phyloP scores from a whole-genome alignment of 495 filamentous ascomycete species.

The Penicillium coprophilum region DNA sequence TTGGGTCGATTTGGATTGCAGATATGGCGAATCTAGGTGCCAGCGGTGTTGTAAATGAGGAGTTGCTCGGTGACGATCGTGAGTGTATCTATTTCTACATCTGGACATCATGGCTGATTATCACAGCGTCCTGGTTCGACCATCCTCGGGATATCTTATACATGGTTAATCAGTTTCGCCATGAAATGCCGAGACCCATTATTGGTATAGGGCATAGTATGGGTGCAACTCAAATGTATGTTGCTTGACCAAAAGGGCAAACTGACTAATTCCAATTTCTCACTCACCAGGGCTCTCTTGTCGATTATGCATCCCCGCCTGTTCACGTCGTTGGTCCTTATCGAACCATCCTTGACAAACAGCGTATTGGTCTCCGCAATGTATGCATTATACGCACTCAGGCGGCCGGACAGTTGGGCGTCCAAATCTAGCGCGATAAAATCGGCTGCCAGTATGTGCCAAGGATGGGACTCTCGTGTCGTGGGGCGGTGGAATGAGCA shows the following conservation, averaged over 20 bases:
- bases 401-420: conserved; percentile 59
- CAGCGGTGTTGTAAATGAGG: conserved; percentile 66
- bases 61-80: conserved; percentile 64
- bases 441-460: too few species aligned
- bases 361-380: too few species aligned
- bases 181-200: conserved; percentile 69
- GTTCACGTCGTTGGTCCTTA: conserved; percentile 60
- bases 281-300: conserved; percentile 36
- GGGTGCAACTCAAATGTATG: conserved; percentile 61
- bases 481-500: too few species aligned
- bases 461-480: too few species aligned
- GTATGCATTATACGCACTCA: conserved; percentile 23
- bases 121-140: conserved; percentile 65
- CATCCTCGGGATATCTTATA: conserved; percentile 73
- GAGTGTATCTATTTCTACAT: conserved; percentile 14
- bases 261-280: background rate
- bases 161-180: conserved; percentile 71
- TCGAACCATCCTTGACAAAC: conserved; percentile 55
- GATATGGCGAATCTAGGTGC: conserved; percentile 69
- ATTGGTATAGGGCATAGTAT: conserved; percentile 79
- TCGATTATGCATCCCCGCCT: conserved; percentile 71
- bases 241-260: background rate
- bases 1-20: conserved; percentile 72
- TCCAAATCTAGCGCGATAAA: too few species aligned
- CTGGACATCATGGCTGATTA: conserved; percentile 2